phyloP scores from a whole-genome alignment of 2,329 filamentous ascomycete species.

The Aspergillus uvarum region DNA sequence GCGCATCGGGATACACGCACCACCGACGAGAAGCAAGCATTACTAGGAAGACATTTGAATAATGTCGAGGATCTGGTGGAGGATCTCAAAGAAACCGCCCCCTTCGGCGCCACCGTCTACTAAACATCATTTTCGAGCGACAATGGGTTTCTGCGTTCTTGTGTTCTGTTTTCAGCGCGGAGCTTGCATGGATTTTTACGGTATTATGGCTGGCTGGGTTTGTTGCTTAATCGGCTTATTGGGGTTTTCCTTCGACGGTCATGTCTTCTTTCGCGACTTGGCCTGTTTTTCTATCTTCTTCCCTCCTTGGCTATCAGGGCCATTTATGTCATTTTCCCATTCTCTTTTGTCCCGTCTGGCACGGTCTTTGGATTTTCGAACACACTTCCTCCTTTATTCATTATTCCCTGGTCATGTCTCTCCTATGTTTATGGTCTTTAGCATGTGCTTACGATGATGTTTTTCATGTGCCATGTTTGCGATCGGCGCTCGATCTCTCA shows the following conservation, averaged over 20 bases:
- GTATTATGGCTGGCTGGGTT: constrained; percentile 20
- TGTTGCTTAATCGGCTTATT: constrained; percentile 10
- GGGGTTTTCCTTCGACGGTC: constrained; percentile 5
- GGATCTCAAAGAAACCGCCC: constrained; percentile 75
- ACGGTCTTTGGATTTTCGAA: constrained; percentile 13
- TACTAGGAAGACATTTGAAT: constrained; percentile 74
- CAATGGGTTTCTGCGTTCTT: constrained; percentile 11
- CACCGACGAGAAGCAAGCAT: constrained; percentile 77
- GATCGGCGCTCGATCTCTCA: constrained; percentile 4
- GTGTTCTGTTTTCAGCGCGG: constrained; percentile 20
- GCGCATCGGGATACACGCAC: constrained; percentile 54
- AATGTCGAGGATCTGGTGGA: constrained; percentile 83
- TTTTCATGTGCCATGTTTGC: constrained; percentile 28
- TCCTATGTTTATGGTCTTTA: constrained; percentile 14
- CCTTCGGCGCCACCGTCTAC: constrained; percentile 61
- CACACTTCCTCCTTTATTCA: constrained; percentile 9
- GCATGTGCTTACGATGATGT: constrained; percentile 21
- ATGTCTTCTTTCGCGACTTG: constrained; percentile 10
- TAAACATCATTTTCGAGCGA: constrained; percentile 21
- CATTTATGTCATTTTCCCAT: neutral
- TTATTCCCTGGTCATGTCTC: constrained; percentile 6
- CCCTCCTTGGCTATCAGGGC: constrained; percentile 13
- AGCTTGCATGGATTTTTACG: constrained; percentile 17
- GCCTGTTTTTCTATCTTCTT: constrained; percentile 13
- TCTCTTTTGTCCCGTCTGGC: constrained; percentile 17